Evolutionary conservation across 805 yeast genomes (phyloP), one percentile per base, ranked within the genome.

Genomic region (Sugiyamaella mastotermitis): DNA sequence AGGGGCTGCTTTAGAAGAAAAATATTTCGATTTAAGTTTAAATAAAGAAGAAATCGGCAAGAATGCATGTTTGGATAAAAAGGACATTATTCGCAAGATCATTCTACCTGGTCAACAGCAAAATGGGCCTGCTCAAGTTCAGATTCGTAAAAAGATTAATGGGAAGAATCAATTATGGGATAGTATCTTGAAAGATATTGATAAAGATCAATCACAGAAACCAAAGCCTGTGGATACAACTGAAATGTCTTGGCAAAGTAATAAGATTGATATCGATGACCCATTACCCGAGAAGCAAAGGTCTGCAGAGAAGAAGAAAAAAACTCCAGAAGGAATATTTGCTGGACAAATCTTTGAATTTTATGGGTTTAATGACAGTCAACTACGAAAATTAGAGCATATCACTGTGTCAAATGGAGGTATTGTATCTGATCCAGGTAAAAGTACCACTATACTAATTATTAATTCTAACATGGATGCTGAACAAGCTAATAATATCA

Each of bases 331-430:
- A 11, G 51, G 48, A 2, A 33, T 80, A 3, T 74, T 80, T 42
- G 32, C 48, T 10, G 69, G 66, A 1, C 55, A 63, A 37, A 50
- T 53, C 7, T 77, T 81, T 49, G 46, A 60, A 8, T 51, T 71
- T 7, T 51, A 56, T 11, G 74, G 69, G 15, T 79, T 67, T 43
- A 57, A 60, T 6, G 42, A 51, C 1, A 53, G 56, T 5, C 71
- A 76, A 50, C 42, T 46, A 3, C 33, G 51, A 1, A 61, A 69
- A 3, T 56, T 78, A 20, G 41, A 47, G 3, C 61, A 60, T 21
- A 71, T 74, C 0, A 66, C 78, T 1, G 49, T 46, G 35, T 66
- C 73, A 0, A 72, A 73, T 46, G 62, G 59, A 40, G 83, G 81
- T 1, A 46, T 38, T 8, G 49, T 65, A 3, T 41, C 50, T 3